phyloP scores from a whole-genome alignment of 2,329 filamentous ascomycete species.

The Sclerotinia borealis region DNA sequence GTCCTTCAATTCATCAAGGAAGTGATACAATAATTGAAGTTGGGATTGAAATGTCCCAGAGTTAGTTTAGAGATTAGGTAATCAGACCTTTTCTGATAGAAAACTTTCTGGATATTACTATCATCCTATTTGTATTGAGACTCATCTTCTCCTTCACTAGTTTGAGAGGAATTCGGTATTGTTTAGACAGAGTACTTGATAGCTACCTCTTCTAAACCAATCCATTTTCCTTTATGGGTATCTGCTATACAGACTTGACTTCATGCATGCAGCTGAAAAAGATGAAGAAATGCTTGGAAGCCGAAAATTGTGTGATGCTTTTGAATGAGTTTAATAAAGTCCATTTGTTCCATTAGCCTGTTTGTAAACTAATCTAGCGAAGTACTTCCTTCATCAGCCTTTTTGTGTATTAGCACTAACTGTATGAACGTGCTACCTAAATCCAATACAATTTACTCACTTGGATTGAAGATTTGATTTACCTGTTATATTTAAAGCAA shows the following conservation, averaged over 20 bases:
- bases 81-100: neutral
- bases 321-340: neutral
- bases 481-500: neutral
- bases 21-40: neutral
- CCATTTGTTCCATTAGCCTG: neutral
- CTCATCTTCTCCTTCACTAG: neutral
- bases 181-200: no score
- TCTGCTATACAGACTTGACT: neutral
- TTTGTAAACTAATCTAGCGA: neutral
- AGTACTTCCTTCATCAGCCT: neutral
- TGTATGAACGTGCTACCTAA: neutral
- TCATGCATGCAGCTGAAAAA: neutral
- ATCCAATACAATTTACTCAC: neutral
- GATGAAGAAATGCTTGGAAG: neutral
- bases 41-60: no score
- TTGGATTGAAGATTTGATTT: no score
- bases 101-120: neutral
- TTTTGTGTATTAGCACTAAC: neutral
- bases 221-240: neutral
- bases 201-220: neutral
- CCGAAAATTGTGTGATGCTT: neutral
- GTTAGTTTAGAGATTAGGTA: neutral
- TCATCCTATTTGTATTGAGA: neutral
- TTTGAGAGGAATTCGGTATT: neutral
- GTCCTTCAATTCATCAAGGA: neutral